Evolutionary conservation across 2,329 filamentous ascomycete species (phyloP), one percentile per base, ranked within the genome.

Genomic region (Helicocarpus griseus): DNA sequence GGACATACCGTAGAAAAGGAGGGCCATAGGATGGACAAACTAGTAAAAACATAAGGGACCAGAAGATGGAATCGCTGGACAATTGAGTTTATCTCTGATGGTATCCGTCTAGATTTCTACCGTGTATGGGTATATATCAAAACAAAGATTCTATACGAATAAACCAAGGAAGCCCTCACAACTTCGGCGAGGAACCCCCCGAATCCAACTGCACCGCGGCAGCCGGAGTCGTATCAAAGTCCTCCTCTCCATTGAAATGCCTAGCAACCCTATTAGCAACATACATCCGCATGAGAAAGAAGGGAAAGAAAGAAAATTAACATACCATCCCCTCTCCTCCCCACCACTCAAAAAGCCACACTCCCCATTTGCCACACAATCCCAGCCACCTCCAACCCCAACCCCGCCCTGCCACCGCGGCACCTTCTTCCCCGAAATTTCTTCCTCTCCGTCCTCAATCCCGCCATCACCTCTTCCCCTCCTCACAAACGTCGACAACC

Each of bases 271-370:
- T 4, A 51, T 54, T 39, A 54, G 24, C n/a, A 48, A 46, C 3
- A 47, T 24, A 22, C 13, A 52, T 53, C 59, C 40, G 40, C 40
- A 46, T 14, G 46, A 17, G 8, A 28, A 33, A 44, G 54, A 56
- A 29, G 53, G 52, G 51, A 49, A 44, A 39, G 36, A 39, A 36
- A 36, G 54, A 50, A 52, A 63, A 51, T 52, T 56, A 61, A 71
- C 76, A 70, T 69, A 93, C 89, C 91, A 97, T 64, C 89, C 89
- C 72, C 90, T 78, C 69, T 97, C 91, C 61, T 86, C 85, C 6
- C 91, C 91, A 50, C 79, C 78, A 50, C 76, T 81, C 58, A 97
- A 73, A 69, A 91, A 95, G 54, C 79, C 83, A 63, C 89, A 95
- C 66, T 95, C 88, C 14, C 89, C 89, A 70, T 95, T 91, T 49